phyloP scores from a whole-genome alignment of 805 yeast species.

The Blastobotrys chiropterorum region DNA sequence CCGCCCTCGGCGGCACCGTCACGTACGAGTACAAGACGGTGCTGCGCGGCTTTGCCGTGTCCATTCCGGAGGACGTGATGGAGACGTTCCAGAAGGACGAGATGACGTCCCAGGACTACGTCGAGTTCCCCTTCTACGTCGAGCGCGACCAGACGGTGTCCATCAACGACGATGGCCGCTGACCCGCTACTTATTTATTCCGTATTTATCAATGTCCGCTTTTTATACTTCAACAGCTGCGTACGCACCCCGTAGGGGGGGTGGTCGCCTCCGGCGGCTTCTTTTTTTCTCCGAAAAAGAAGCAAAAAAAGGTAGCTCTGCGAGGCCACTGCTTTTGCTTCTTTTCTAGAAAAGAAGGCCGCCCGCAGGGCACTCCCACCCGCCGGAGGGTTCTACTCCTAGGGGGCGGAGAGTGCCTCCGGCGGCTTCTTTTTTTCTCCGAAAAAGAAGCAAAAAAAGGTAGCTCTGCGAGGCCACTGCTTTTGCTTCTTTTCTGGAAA shows the following conservation, averaged over 20 bases:
- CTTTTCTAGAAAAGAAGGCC: too few relatives aligned
- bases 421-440: too few relatives aligned
- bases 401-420: too few relatives aligned
- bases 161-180: conserved; percentile 14
- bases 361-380: too few relatives aligned
- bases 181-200: neutral
- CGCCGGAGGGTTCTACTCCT: too few relatives aligned
- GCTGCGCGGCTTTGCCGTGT: conserved; percentile 41
- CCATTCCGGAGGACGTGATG: conserved; percentile 31
- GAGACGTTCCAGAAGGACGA: conserved; percentile 14
- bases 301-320: too few relatives aligned
- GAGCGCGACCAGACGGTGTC: conserved; percentile 40
- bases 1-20: conserved; percentile 39
- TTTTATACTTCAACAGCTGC: too few relatives aligned
- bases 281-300: too few relatives aligned
- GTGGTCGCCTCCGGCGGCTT: neutral
- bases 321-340: too few relatives aligned
- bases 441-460: too few relatives aligned
- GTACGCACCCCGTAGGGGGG: neutral
- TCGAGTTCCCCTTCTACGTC: conserved; percentile 37
- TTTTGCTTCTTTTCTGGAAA: too few relatives aligned
- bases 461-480: too few relatives aligned
- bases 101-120: conserved; percentile 9
- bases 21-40: conserved; percentile 43
- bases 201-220: neutral